Percentiles rank a stretch among this genome's conserved stretches.
Evolutionary conservation across 1,139 yeast genomes (phyloP).

Genomic region (Diutina rugosa): DNA sequence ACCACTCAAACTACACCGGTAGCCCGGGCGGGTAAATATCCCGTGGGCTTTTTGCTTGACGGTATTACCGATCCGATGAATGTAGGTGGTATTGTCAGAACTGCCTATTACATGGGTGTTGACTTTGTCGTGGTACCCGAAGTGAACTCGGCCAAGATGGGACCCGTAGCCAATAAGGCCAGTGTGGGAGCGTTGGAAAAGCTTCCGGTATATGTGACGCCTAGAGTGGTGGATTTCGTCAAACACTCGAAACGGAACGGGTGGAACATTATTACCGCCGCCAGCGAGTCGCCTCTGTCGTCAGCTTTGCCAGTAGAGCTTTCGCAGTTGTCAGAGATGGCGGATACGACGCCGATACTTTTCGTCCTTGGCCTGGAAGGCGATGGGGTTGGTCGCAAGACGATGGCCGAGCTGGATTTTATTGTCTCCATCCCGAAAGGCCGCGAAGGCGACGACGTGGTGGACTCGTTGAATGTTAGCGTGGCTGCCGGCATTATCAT

Average conservation of each 20-base stretch:
- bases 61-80: slow-evolving; percentile 86
- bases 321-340: slow-evolving; percentile 28
- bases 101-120: slow-evolving; percentile 75
- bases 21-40: slow-evolving; percentile 16
- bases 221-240: slow-evolving; percentile 50
- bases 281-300: slow-evolving; percentile 17
- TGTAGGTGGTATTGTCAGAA: slow-evolving; percentile 73
- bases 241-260: slow-evolving; percentile 41
- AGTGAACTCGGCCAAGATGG: slow-evolving; percentile 58
- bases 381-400: slow-evolving; percentile 57
- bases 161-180: slow-evolving; percentile 70
- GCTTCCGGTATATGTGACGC: slow-evolving; percentile 44
- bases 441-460: slow-evolving; percentile 23
- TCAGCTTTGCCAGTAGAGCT: slow-evolving; percentile 14
- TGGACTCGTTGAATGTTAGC: slow-evolving; percentile 81
- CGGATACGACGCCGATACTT: slow-evolving; percentile 43
- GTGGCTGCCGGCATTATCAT: slow-evolving; percentile 73
- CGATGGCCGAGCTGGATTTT: slow-evolving; percentile 52
- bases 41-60: slow-evolving; percentile 69
- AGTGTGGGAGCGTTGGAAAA: slow-evolving; percentile 84
- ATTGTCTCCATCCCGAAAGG: slow-evolving; percentile 38
- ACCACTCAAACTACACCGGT: slow-evolving; percentile 8
- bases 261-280: slow-evolving; percentile 68
- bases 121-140: slow-evolving; percentile 68
- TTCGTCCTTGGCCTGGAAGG: slow-evolving; percentile 83